Evolutionary conservation across 495 filamentous ascomycete genomes (phyloP).

Genomic region (Rhypophila decipiens): DNA sequence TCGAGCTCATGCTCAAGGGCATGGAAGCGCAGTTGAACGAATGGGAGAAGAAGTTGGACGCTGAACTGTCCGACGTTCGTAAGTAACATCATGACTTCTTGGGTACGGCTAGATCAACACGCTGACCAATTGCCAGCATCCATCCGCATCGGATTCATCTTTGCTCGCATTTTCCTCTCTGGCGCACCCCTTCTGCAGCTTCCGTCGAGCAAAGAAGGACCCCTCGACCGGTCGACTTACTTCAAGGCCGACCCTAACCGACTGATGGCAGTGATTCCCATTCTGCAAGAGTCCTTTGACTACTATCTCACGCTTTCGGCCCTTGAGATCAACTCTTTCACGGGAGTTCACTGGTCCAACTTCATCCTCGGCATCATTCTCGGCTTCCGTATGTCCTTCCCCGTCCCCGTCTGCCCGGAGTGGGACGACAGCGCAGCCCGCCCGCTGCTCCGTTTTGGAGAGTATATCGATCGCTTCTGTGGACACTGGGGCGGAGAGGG

Average conservation of each 20-base stretch:
- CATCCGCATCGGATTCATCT: slow-evolving; percentile 25
- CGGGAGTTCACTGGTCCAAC: slow-evolving; percentile 26
- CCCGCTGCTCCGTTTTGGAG: slow-evolving; percentile 22
- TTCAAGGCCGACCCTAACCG: slow-evolving; percentile 13
- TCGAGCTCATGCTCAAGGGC: slow-evolving; percentile 31
- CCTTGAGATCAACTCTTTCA: slow-evolving; percentile 22
- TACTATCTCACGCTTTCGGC: slow-evolving; percentile 19
- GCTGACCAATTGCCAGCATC: slow-evolving; percentile 15
- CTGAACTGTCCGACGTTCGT: slow-evolving; percentile 16
- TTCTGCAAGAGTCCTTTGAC: slow-evolving; percentile 20
- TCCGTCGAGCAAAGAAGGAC: slow-evolving; percentile 6
- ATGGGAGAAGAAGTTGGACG: slow-evolving; percentile 29
- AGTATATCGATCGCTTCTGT: slow-evolving; percentile 24
- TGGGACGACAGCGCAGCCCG: slow-evolving; percentile 33
- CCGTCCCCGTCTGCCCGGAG: slow-evolving; percentile 24
- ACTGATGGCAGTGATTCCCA: slow-evolving; percentile 10
- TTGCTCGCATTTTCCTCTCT: slow-evolving; percentile 30
- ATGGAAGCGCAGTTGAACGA: slow-evolving; percentile 36
- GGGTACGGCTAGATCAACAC: not conserved
- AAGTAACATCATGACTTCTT: not conserved
- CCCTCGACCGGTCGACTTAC: not conserved
- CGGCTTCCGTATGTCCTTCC: slow-evolving; percentile 35
- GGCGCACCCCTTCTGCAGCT: slow-evolving; percentile 29
- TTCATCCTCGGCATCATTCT: slow-evolving; percentile 34
- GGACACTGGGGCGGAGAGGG: slow-evolving; percentile 3